Percentiles rank a stretch among this genome's conserved stretches.
These are phyloP conservation scores for Sphaerulina vaccinii DNA, from an alignment of 2,329 filamentous ascomycete species.

Conservation along the genomic window DNA sequence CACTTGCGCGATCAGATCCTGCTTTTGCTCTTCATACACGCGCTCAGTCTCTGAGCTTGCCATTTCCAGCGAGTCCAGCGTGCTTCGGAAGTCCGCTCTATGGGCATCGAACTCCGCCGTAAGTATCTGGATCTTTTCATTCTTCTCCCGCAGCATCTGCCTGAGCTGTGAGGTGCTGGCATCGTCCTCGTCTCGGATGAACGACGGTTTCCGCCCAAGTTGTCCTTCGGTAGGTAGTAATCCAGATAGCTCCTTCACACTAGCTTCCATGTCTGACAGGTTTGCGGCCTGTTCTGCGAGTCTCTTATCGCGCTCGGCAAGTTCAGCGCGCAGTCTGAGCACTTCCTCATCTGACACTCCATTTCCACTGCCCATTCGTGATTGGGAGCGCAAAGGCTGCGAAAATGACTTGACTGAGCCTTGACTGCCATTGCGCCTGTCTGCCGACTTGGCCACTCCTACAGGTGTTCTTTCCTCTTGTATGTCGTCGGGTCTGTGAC, in stretches of 20 bases:
- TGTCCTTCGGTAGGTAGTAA: slow-evolving; percentile 61
- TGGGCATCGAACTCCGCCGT: slow-evolving; percentile 94
- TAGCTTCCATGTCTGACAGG: slow-evolving; percentile 85
- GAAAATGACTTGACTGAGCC: slow-evolving; percentile 43
- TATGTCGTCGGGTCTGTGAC: slow-evolving; percentile 43
- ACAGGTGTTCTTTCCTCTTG: slow-evolving; percentile 37
- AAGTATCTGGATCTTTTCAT: slow-evolving; percentile 90
- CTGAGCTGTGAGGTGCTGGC: slow-evolving; percentile 60
- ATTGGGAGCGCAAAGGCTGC: slow-evolving; percentile 37
- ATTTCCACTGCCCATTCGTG: slow-evolving; percentile 35
- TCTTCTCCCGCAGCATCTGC: slow-evolving; percentile 85
- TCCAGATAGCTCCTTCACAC: slow-evolving; percentile 74
- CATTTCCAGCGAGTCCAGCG: slow-evolving; percentile 92
- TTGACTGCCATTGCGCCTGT: slow-evolving; percentile 37
- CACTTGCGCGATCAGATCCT: slow-evolving; percentile 79
- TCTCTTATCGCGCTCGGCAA: slow-evolving; percentile 82
- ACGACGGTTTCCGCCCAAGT: slow-evolving; percentile 5
- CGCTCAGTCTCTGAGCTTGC: slow-evolving; percentile 93
- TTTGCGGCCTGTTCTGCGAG: slow-evolving; percentile 83
- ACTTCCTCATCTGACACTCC: slow-evolving; percentile 54
- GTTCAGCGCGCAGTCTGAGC: slow-evolving; percentile 66
- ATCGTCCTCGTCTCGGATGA: slow-evolving; percentile 66
- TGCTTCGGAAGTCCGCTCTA: slow-evolving; percentile 91
- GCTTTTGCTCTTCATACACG: slow-evolving; percentile 91
- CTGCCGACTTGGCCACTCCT: slow-evolving; percentile 16